Conservation (phyloP, 352 stramenopile species). For the Phytophthora hybrid region DNA sequence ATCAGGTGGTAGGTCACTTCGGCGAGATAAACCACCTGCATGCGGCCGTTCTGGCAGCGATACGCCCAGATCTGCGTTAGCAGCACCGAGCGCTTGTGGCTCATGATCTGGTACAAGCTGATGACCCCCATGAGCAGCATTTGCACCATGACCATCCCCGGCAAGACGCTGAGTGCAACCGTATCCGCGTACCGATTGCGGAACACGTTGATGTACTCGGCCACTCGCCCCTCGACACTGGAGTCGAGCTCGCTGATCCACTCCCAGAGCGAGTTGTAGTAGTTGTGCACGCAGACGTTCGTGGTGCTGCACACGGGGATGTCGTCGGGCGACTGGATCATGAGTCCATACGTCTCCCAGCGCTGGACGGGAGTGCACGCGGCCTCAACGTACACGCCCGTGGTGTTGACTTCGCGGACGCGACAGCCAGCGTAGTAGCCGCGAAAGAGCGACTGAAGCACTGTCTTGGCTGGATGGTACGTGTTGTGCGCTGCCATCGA, state of each 20-base stretch:
- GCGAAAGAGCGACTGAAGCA: constrained; percentile 23
- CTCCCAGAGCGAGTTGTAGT: constrained; percentile 16
- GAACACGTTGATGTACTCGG: constrained; percentile 5
- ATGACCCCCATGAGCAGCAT: too few species aligned
- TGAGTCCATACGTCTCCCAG: neutral
- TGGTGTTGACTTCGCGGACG: neutral
- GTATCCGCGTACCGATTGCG: neutral
- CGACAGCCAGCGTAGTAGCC: neutral
- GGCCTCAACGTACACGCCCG: neutral
- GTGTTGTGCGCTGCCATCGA: constrained; percentile 20
- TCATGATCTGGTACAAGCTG: too few species aligned
- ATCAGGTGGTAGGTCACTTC: neutral
- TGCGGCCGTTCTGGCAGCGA: neutral
- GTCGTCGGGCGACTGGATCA: neutral
- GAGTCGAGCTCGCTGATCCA: constrained; percentile 7
- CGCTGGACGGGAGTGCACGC: neutral
- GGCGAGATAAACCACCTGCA: neutral
- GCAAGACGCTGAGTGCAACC: too few species aligned
- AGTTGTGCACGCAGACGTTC: neutral
- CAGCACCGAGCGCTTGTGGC: too few species aligned
- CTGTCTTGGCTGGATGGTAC: constrained; percentile 6
- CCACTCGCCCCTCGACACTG: neutral
- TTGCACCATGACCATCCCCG: too few species aligned
- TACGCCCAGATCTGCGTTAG: too few species aligned
- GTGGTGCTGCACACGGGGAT: neutral